Percentiles rank a stretch among this genome's conserved stretches.
Conservation (phyloP, 75 land plant genomes). For the Selaginella tamariscina region DNA sequence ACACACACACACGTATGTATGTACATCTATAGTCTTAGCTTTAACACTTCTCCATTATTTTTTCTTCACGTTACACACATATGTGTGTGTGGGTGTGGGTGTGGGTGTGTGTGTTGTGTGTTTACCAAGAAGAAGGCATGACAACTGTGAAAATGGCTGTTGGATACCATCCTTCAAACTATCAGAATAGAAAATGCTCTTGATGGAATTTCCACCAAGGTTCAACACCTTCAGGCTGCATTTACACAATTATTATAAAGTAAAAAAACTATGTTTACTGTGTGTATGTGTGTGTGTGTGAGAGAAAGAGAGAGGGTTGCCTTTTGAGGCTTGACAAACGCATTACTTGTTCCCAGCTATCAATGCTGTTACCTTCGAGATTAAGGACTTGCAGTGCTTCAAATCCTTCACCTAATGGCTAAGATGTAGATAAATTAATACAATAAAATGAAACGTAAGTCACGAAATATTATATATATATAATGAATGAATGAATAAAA, state of each 20-base stretch:
- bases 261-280: neutral
- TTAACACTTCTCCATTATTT: too few species aligned
- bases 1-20: too few species aligned
- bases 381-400: constrained; percentile 52
- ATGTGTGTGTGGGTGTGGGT: too few species aligned
- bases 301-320: constrained; percentile 24
- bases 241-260: neutral
- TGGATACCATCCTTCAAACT: constrained; percentile 4
- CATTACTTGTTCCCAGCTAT: constrained; percentile 61
- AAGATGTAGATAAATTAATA: neutral
- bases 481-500: too few species aligned
- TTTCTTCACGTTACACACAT: too few species aligned
- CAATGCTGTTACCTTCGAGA: constrained; percentile 68
- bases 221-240: constrained; percentile 80
- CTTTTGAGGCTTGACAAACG: constrained; percentile 61
- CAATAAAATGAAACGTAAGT: neutral
- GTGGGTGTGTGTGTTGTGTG: too few species aligned
- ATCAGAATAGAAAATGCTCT: constrained; percentile 41
- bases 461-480: neutral
- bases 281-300: too few species aligned
- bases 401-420: constrained; percentile 39
- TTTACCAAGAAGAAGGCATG: constrained; percentile 85
- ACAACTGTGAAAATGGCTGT: constrained; percentile 50
- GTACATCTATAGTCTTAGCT: too few species aligned
- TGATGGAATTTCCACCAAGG: constrained; percentile 54